These are phyloP conservation scores for Diplocarpon rosae DNA, from an alignment of 2,329 filamentous ascomycete species.

Conservation along the genomic window DNA sequence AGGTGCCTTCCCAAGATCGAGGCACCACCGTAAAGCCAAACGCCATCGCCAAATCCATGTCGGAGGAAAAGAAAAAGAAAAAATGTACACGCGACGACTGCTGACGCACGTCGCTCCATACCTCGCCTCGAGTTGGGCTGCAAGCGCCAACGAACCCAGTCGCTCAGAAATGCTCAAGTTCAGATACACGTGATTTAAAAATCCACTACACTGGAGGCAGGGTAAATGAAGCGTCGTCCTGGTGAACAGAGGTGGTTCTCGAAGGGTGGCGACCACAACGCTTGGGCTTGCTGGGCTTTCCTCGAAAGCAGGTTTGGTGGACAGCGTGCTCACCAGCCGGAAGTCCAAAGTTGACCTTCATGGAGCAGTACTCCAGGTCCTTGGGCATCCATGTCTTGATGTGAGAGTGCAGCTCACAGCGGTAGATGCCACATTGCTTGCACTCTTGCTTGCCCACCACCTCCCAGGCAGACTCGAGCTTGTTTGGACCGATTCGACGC, in stretches of 20 bases:
- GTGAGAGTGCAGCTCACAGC: conserved; percentile 54
- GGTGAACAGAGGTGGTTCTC: conserved; percentile 21
- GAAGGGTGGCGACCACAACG: conserved; percentile 44
- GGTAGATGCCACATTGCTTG: conserved; percentile 47
- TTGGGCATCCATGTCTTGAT: conserved; percentile 48
- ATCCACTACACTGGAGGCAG: neutral
- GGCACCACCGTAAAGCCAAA: too few species aligned
- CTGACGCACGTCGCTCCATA: too few species aligned
- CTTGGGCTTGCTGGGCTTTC: conserved; percentile 46
- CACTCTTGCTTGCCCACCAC: conserved; percentile 51
- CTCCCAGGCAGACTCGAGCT: conserved; percentile 54
- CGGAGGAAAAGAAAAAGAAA: too few species aligned
- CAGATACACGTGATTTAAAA: too few species aligned
- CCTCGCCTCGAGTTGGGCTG: too few species aligned
- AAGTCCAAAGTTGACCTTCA: conserved; percentile 45
- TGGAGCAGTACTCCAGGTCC: conserved; percentile 47
- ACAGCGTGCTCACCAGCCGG: conserved; percentile 34
- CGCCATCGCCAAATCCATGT: too few species aligned
- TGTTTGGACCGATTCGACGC: conserved; percentile 48
- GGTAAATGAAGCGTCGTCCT: conserved; percentile 11
- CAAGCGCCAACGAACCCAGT: too few species aligned
- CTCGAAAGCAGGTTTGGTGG: conserved; percentile 44
- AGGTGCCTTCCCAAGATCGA: too few species aligned
- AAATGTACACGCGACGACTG: too few species aligned
- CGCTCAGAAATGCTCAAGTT: too few species aligned